phyloP scores from a whole-genome alignment of 164 flowering plant species.

The Kingdonia uniflora region DNA sequence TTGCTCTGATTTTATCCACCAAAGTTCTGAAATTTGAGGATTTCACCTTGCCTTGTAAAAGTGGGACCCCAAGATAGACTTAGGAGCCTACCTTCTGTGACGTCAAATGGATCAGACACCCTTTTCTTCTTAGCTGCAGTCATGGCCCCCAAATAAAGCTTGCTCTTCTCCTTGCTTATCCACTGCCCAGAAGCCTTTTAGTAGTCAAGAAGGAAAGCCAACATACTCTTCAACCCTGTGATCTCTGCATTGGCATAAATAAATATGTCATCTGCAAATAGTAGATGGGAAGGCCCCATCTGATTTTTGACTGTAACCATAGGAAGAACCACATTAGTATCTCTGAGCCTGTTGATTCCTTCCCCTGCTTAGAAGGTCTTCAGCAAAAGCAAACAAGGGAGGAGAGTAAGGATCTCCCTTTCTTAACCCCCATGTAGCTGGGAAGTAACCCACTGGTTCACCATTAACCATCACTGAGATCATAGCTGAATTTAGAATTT shows the following conservation, averaged over 20 bases:
- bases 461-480: background rate
- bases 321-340: background rate
- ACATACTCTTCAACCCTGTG: background rate
- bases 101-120: background rate
- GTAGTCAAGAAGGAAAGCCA: background rate
- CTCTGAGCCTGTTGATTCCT: background rate
- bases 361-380: background rate
- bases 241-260: background rate
- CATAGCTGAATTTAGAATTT: background rate
- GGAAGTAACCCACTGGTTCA: background rate
- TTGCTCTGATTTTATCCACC: background rate
- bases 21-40: background rate
- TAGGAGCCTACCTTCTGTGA: background rate
- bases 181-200: background rate
- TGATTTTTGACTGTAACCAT: background rate
- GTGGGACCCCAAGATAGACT: background rate
- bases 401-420: background rate
- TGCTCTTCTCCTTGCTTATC: background rate
- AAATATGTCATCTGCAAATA: too few species aligned
- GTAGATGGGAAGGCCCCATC: too few species aligned
- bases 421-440: background rate
- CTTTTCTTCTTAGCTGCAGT: background rate
- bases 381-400: background rate
- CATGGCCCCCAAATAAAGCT: background rate
- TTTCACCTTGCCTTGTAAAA: background rate